A percentile compares a stretch with the other conserved stretches of the same genome.
Conservation (phyloP, 164 flowering plant genomes). For the Berberis thunbergii region DNA sequence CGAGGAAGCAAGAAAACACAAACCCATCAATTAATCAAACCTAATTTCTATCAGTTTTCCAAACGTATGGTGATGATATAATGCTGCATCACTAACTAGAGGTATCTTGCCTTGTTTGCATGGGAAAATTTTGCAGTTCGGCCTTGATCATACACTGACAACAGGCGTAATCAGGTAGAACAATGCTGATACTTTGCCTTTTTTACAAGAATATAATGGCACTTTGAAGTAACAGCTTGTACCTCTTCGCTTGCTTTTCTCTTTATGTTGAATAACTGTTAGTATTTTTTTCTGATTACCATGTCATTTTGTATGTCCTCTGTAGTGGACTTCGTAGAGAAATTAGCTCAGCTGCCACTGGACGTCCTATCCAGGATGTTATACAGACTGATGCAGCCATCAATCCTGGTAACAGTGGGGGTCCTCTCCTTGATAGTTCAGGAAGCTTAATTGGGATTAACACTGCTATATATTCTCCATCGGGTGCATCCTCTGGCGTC, state of each 20-base stretch:
- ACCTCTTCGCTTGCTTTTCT: neutral
- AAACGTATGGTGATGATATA: neutral
- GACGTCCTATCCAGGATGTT: slow-evolving; percentile 97
- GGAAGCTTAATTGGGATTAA: slow-evolving; percentile 92
- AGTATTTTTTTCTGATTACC: no score
- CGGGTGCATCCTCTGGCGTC: slow-evolving; percentile 98
- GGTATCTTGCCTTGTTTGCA: neutral
- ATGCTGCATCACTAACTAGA: neutral
- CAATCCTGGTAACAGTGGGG: slow-evolving; percentile 98
- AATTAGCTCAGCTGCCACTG: slow-evolving; percentile 96
- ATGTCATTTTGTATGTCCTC: slow-evolving; percentile 6
- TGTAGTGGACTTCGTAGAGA: slow-evolving; percentile 88
- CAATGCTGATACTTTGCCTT: neutral
- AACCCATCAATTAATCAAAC: no score
- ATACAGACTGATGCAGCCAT: slow-evolving; percentile 99
- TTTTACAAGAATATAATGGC: neutral
- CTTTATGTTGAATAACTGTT: neutral
- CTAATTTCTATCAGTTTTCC: neutral
- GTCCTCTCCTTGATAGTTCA: slow-evolving; percentile 94
- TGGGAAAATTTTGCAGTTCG: slow-evolving; percentile 57
- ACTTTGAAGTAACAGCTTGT: neutral
- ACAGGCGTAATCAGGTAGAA: slow-evolving; percentile 94
- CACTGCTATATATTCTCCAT: slow-evolving; percentile 94
- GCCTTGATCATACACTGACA: slow-evolving; percentile 96
- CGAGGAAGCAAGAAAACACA: no score